A percentile compares a stretch with the other conserved stretches of the same genome.
phyloP scores from a whole-genome alignment of 1,284 basidiomycete species.

The Boletus mariae region DNA sequence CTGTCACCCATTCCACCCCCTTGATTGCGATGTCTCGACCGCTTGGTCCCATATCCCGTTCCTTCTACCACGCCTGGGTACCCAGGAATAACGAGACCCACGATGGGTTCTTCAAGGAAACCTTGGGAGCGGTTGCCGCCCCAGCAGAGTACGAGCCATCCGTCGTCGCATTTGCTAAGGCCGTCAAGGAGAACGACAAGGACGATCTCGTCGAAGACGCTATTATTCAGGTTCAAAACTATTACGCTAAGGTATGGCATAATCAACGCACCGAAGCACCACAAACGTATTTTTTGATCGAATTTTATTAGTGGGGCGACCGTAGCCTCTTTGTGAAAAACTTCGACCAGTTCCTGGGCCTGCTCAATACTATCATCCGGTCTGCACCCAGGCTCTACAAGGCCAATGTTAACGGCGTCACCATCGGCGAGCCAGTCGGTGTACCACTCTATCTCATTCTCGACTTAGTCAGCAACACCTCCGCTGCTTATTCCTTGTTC shows the following conservation, averaged over 20 bases:
- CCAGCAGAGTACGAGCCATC: background rate
- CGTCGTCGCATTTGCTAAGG: background rate
- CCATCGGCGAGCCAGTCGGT: slow-evolving; percentile 6
- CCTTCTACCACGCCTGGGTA: background rate
- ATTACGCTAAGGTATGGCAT: background rate
- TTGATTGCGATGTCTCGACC: background rate
- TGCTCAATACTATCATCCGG: background rate
- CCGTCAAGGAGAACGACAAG: background rate
- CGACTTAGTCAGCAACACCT: slow-evolving; percentile 25
- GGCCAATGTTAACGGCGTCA: background rate
- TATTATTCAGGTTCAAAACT: background rate
- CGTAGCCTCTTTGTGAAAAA: background rate
- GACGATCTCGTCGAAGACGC: background rate
- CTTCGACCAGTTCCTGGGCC: background rate
- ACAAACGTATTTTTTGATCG: too few species aligned
- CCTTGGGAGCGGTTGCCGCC: too few species aligned
- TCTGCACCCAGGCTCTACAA: background rate
- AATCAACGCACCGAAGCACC: too few species aligned
- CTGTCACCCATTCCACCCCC: background rate
- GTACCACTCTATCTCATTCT: slow-evolving; percentile 16
- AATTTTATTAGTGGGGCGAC: background rate
- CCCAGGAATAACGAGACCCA: background rate
- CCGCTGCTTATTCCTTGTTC: slow-evolving; percentile 22
- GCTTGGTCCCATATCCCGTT: background rate
- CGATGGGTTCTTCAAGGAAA: background rate